Percentiles rank a stretch among this genome's conserved stretches.
These are phyloP conservation scores for Prunus mira DNA, from an alignment of 306 rosid genomes.

Conservation along the genomic window DNA sequence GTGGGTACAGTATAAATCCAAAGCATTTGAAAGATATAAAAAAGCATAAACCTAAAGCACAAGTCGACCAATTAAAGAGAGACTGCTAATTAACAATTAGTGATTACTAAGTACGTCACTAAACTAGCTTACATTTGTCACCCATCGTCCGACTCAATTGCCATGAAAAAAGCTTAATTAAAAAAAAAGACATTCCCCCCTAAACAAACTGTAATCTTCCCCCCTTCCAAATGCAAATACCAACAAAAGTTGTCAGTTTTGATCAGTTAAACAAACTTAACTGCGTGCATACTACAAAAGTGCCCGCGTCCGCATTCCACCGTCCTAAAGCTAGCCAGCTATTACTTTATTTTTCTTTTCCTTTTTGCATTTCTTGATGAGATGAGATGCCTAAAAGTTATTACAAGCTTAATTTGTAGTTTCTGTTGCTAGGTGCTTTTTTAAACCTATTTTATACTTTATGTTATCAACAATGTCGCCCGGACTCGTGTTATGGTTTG, in stretches of 20 bases:
- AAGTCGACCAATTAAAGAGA: neutral
- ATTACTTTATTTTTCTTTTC: neutral
- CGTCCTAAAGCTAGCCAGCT: neutral
- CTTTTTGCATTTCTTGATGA: too few relatives aligned
- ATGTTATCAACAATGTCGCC: neutral
- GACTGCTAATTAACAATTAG: neutral
- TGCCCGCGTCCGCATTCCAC: slow-evolving; percentile 32
- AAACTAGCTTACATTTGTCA: slow-evolving; percentile 8
- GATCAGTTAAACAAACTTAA: neutral
- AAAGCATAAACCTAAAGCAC: neutral
- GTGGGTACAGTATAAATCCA: slow-evolving; percentile 8
- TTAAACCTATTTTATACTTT: neutral
- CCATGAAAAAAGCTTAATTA: slow-evolving; percentile 6
- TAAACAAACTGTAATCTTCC: neutral
- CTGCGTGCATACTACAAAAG: neutral
- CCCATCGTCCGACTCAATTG: slow-evolving; percentile 1
- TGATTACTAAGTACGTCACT: neutral
- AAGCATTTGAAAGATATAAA: neutral
- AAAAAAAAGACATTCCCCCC: neutral
- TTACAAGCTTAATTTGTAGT: neutral
- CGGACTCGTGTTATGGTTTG: neutral
- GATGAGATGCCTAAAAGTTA: neutral
- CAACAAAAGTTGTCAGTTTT: slow-evolving; percentile 11
- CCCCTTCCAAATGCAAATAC: neutral
- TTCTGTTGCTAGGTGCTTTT: neutral